A percentile compares a stretch with the other conserved stretches of the same genome.
These are phyloP conservation scores for Lipomyces starkeyi DNA, from an alignment of 805 yeast genomes.

Conservation along the genomic window DNA sequence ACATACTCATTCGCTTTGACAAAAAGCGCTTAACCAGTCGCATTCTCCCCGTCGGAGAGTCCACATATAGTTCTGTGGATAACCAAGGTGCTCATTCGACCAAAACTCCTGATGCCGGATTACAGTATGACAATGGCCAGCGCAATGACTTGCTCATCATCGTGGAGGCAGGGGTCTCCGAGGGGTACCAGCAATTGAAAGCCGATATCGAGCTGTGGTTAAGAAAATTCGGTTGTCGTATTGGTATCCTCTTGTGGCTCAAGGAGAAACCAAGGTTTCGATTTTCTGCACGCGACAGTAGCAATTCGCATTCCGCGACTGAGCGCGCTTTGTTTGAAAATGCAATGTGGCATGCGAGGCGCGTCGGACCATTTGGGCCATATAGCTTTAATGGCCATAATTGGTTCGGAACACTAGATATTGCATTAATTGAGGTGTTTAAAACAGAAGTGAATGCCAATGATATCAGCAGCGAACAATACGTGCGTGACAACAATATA, in stretches of 20 bases:
- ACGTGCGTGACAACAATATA: too few relatives aligned
- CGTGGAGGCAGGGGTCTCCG: neutral
- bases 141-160: neutral
- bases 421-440: neutral
- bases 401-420: neutral
- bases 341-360: neutral
- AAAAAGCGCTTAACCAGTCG: neutral
- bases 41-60: neutral
- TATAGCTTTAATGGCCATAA: neutral
- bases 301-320: neutral
- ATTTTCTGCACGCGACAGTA: neutral
- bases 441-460: too few relatives aligned
- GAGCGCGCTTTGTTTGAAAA: neutral
- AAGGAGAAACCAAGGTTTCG: neutral
- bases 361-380: neutral
- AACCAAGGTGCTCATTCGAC: neutral
- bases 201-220: neutral
- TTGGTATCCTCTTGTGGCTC: neutral
- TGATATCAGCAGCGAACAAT: too few relatives aligned
- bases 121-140: neutral
- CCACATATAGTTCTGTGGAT: neutral
- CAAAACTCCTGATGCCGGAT: neutral
- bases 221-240: neutral
- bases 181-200: neutral
- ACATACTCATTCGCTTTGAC: neutral